Evolutionary conservation across 208 protist species (phyloP), one percentile per base, ranked within the genome.

Genomic region (Acanthamoeba royreba): DNA sequence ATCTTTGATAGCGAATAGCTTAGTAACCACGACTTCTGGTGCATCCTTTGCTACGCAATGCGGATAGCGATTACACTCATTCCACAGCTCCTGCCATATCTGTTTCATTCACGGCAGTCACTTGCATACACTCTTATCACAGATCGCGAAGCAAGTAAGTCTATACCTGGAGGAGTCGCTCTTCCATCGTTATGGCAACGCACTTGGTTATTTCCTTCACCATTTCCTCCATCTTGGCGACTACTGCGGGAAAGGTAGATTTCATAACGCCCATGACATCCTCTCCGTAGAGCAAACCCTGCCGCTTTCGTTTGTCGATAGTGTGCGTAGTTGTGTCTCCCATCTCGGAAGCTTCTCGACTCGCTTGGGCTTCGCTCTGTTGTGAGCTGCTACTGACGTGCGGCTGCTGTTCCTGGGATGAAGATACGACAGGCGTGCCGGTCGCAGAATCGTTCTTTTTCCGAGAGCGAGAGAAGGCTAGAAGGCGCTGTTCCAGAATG

Each of bases 181-280:
- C 52, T 25, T 28, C n/a, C n/a, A n/a, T n/a, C n/a, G n/a, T n/a
- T n/a, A n/a, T 85, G n/a, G 31, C 35, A 42, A 85, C 33, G 72
- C 72, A 85, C 25, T 33, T 25, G 7, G 35, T 85, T 31, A 85
- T 85, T 85, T 85, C 72, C 72, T 85, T 85, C 35, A 85, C 72
- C 72, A 85, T 85, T 5, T 85, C 72, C 38, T 85, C 72, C 72
- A 85, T 85, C n/a, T 85, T 45, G 72, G 72, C 72, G 25, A 85
- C n/a, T n/a, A 42, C 31, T 42, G 72, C 38, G 7, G 72, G 72
- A 25, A 42, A 45, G n/a, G 72, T 43, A 43, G 72, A 42, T n/a
- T 31, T 85, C 31, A 42, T 85, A n/a, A 46, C 28, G 4, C 25
- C 38, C 38, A 33, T 31, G n/a, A 85, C 38, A n/a, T 31, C 35